phyloP scores from a whole-genome alignment of 345 rosid genomes.

The Leavenworthia alabamica region DNA sequence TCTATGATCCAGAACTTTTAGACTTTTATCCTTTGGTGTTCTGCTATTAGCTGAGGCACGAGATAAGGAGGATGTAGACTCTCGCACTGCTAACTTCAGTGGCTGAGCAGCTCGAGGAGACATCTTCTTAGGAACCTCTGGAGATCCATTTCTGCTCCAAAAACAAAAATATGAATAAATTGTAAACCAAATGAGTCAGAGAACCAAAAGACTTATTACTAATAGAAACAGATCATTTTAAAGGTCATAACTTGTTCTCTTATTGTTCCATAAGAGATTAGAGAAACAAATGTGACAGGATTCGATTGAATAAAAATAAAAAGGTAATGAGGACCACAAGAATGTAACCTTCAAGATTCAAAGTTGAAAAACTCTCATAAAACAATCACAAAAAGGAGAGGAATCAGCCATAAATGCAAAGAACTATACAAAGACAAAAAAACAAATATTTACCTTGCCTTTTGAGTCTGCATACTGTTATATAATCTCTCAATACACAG shows the following conservation, averaged over 20 bases:
- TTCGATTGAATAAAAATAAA: not conserved
- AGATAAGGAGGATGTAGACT: constrained; percentile 46
- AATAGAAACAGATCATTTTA: not conserved
- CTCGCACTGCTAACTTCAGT: constrained; percentile 48
- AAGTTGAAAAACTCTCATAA: constrained; percentile 2
- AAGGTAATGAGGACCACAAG: constrained; percentile 20
- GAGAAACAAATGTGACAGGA: not conserved
- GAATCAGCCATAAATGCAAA: constrained; percentile 25
- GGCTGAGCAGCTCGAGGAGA: constrained; percentile 75
- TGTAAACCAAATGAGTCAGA: constrained; percentile 1
- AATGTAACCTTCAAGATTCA: constrained; percentile 19
- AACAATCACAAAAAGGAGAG: constrained; percentile 21
- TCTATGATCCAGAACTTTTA: constrained; percentile 60
- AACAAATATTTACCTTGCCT: constrained; percentile 55
- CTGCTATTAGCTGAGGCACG: constrained; percentile 45
- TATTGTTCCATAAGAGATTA: not conserved
- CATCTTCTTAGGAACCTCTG: constrained; percentile 62
- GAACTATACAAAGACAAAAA: constrained; percentile 15
- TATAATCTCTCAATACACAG: constrained; percentile 14
- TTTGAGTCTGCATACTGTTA: constrained; percentile 79
- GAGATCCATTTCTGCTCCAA: constrained; percentile 48
- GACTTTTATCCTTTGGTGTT: constrained; percentile 71
- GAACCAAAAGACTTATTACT: not conserved
- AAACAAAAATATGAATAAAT: constrained; percentile 6
- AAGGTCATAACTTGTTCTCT: not conserved